These are phyloP conservation scores for Leccinellum luteum DNA, from an alignment of 768 basidiomycete genomes.

Conservation along the genomic window DNA sequence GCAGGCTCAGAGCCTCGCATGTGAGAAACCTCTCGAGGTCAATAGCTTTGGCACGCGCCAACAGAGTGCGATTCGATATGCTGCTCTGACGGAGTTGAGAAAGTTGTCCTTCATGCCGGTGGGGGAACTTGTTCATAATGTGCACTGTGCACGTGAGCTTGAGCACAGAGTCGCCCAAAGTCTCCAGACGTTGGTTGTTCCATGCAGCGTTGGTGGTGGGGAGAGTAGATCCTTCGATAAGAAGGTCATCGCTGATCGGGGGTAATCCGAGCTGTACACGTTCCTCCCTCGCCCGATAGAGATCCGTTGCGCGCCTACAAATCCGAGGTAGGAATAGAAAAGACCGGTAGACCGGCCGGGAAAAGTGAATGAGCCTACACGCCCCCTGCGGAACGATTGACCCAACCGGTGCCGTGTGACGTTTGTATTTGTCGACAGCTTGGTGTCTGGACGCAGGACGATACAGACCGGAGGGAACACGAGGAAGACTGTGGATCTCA, in stretches of 20 bases:
- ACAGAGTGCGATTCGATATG: conserved; percentile 70
- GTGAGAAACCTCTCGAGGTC: conserved; percentile 64
- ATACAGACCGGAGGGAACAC: conserved; percentile 42
- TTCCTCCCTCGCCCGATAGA: conserved; percentile 56
- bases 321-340: conserved; percentile 65
- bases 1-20: conserved; percentile 51
- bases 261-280: conserved; percentile 60
- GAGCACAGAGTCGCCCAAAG: conserved; percentile 81
- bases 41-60: conserved; percentile 61
- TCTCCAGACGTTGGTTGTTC: conserved; percentile 85
- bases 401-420: conserved; percentile 27
- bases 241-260: conserved; percentile 49
- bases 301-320: conserved; percentile 60
- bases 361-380: conserved; percentile 56
- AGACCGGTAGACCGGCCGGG: conserved; percentile 45
- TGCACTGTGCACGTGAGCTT: conserved; percentile 76
- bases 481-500: conserved; percentile 48
- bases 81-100: conserved; percentile 58
- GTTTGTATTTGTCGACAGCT: conserved; percentile 26
- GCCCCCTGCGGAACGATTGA: conserved; percentile 41
- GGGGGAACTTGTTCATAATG: conserved; percentile 71
- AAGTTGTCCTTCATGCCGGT: conserved; percentile 83
- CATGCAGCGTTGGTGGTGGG: conserved; percentile 62
- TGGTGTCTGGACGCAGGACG: conserved; percentile 26
- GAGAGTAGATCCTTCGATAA: conserved; percentile 74